A percentile compares a stretch with the other conserved stretches of the same genome.
Evolutionary conservation across 2,329 filamentous ascomycete species (phyloP).

Genomic region (Teratosphaeria nubilosa): DNA sequence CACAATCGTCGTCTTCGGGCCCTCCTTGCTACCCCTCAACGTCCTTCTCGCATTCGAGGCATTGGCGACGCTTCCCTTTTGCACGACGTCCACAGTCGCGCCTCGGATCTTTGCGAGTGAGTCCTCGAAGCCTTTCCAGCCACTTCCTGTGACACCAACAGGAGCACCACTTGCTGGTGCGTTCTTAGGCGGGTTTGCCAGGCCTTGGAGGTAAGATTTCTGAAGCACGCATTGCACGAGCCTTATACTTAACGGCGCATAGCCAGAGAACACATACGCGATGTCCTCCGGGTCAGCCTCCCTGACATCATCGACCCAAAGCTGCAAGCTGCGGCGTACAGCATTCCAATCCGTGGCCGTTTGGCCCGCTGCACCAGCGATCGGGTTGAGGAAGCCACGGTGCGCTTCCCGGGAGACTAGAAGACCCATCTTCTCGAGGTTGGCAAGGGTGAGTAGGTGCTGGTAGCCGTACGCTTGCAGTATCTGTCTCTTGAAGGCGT

Average conservation of each 20-base stretch:
- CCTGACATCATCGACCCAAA: conserved; percentile 94
- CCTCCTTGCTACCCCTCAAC: conserved; percentile 57
- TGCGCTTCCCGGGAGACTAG: conserved; percentile 65
- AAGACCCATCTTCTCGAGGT: conserved; percentile 80
- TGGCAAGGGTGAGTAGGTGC: conserved; percentile 79
- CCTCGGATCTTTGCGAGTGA: conserved; percentile 78
- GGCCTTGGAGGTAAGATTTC: conserved; percentile 66
- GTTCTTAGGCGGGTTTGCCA: conserved; percentile 33
- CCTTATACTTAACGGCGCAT: conserved; percentile 83
- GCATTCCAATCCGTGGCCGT: conserved; percentile 68
- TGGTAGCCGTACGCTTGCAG: conserved; percentile 92
- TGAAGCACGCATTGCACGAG: conserved; percentile 88
- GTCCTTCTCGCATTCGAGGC: conserved; percentile 69
- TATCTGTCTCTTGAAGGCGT: conserved; percentile 77
- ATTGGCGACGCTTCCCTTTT: conserved; percentile 87
- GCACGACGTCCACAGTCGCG: conserved; percentile 80
- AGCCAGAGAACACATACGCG: conserved; percentile 96
- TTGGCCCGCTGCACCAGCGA: conserved; percentile 47
- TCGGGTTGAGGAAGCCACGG: conserved; percentile 70
- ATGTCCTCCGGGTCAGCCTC: conserved; percentile 81
- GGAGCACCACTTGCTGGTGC: conserved; percentile 4
- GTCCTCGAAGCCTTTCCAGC: conserved; percentile 91
- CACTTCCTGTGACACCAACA: conserved; percentile 37
- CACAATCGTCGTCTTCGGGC: conserved; percentile 74
- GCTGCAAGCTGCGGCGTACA: conserved; percentile 70